Evolutionary conservation across 192 early-diverging fungal genomes (phyloP), one percentile per base, ranked within the genome.

Genomic region (Haplosporangium gracile): DNA sequence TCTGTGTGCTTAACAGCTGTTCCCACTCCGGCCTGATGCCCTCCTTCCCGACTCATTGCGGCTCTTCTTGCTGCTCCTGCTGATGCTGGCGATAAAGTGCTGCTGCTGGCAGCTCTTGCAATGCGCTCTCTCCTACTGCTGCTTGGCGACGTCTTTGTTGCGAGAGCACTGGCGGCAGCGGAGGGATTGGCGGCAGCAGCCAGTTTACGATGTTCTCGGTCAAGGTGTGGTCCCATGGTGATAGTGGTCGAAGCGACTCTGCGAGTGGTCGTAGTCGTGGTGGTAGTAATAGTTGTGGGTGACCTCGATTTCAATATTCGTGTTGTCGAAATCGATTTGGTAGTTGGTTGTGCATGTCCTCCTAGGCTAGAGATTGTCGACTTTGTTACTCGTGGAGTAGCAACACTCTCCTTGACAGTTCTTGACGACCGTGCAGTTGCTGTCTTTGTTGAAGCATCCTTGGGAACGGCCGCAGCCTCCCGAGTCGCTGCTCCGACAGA

Each of bases 241-340:
- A 77, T 76, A 16, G 1, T 65, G 2, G 74, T 76, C 4, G 55
- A 76, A 8, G 71, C 69, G 20, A 82, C 53, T 9, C 70, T 45
- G 29, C 69, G 81, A 20, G 75, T 82, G 20, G 69, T 76, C 9
- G 47, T 82, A 49, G 60, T 76, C 2, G 80, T 82, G 9, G 69
- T 82, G 5, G 68, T 75, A 22, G 74, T 49, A n/a, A 55, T 57
- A 36, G 51, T 76, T 7, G 74, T 82, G 34, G 68, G 81, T 1
- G 75, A 49, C 42, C 70, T 65, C 9, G 75, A 36, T 45, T 45
- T 76, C 36, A 74, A 68, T 32, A 29, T n/a, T 29, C 38, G 74
- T 55, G 75, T 75, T 5, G 72, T 34, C 15, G 76, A 68, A 3
- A 65, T 18, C 4, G 72, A 15, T 40, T 76, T 76, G 26, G 40